Base-by-base conservation (phyloP, 768 basidiomycete species). In the Tephrocybe sp. region DNA sequence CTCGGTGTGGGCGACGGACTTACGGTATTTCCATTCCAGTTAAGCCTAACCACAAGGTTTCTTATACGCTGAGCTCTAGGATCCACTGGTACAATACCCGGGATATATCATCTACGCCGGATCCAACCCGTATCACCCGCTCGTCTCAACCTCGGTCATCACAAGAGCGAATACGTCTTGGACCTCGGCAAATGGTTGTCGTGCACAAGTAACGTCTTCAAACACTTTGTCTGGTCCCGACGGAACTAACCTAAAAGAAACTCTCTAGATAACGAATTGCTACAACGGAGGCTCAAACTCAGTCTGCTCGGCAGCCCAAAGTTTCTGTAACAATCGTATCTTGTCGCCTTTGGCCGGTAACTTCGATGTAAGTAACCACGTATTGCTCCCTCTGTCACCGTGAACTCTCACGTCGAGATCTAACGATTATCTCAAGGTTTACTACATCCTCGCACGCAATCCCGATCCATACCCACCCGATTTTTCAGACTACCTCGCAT, bases 1-100 rank as follows among this genome's bases (percentile, higher is more conserved):
- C 72, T 84, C n/a, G 84, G 80, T 15, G 69, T 86, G 18, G 83
- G 84, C 15, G 73, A 86, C 57, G 82, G 82, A 10, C 62, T 84
- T 19, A 83, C 82, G 4, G 81, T 83, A 61, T 12, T 72, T 53
- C 15, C 2, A 8, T 29, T 41, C 18, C n/a, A n/a, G 11, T 42
- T 13, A 4, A 10, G 24, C 19, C 30, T 13, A n/a, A 30, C 41
- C 15, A 18, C 24, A n/a, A n/a, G n/a, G n/a, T 1, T 8, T 12
- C 19, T 41, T 15, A 38, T 23, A 9, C 41, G 19, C 52, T 27
- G 5, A 25, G 27, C 11, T 4, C n/a, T 39, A 72, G 71, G 69
- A 75, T 54, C 70, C 71, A 3, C 60, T 82, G 21, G 57, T 57
- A 1, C 83, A 84, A 64, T 84, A 84, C 57, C 76, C 80, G 3